Evolutionary conservation across 78 protist species (phyloP).

Genomic region (Guillardia theta): DNA sequence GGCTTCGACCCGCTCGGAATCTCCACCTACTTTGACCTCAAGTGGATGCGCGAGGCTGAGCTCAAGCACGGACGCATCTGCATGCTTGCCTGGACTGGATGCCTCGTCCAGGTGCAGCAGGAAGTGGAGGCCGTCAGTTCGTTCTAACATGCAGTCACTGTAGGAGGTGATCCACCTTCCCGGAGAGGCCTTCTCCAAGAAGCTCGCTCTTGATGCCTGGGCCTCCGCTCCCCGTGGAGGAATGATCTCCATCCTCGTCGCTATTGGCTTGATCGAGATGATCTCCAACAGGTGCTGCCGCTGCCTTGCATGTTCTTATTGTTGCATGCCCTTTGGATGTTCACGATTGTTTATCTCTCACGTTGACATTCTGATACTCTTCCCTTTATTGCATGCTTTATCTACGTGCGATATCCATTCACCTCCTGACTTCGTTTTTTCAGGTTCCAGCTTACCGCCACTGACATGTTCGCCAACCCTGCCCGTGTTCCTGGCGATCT

Average conservation of each 20-base stretch:
- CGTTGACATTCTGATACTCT: no score
- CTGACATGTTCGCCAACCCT: conserved; percentile 3
- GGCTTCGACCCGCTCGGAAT: conserved; percentile 53
- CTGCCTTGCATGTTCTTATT: not conserved
- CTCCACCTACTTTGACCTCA: not conserved
- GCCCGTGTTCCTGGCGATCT: conserved; percentile 41
- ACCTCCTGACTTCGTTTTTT: not conserved
- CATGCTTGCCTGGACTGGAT: conserved; percentile 44
- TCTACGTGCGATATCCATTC: not conserved
- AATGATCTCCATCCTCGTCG: not conserved
- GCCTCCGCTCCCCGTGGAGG: conserved; percentile 20
- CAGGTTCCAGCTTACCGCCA: not conserved
- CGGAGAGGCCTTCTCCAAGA: not conserved
- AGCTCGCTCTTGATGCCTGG: not conserved
- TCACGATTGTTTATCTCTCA: not conserved
- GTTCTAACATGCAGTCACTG: not conserved
- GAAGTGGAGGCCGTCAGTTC: not conserved
- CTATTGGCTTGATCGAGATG: conserved; percentile 40
- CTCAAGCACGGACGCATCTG: conserved; percentile 49
- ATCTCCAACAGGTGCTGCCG: not conserved
- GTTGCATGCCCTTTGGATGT: not conserved
- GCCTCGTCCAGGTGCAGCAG: not conserved
- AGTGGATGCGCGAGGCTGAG: conserved; percentile 51
- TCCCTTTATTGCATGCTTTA: no score
- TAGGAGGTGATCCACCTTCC: not conserved